phyloP scores from a whole-genome alignment of 805 yeast species.

The Metschnikowia lochheadii region DNA sequence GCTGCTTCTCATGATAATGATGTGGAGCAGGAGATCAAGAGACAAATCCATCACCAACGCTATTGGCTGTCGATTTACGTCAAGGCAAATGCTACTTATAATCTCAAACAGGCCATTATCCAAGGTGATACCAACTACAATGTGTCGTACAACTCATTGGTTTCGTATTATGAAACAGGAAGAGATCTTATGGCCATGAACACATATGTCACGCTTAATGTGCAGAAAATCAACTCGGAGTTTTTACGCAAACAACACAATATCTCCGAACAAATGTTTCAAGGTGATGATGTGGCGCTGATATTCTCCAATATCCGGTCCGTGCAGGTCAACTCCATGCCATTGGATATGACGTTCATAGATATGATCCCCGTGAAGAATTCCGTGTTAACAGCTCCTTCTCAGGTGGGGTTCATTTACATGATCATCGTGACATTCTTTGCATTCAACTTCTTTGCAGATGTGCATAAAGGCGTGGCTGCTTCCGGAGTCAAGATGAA shows the following conservation, averaged over 20 bases:
- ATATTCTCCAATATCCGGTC: constrained; percentile 14
- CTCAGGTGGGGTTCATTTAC: constrained; percentile 73
- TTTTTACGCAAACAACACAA: constrained; percentile 26
- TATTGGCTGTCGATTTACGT: constrained; percentile 66
- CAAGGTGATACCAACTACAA: constrained; percentile 28
- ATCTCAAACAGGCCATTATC: constrained; percentile 38
- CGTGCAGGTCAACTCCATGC: constrained; percentile 23
- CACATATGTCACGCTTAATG: constrained; percentile 38
- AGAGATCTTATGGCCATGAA: constrained; percentile 53
- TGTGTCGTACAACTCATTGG: constrained; percentile 28
- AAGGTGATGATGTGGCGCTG: constrained; percentile 13
- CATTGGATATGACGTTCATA: constrained; percentile 29
- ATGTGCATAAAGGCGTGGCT: constrained; percentile 49
- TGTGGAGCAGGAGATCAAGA: constrained; percentile 36
- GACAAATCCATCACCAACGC: constrained; percentile 48
- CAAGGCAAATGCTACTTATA: constrained; percentile 42
- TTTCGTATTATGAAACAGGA: constrained; percentile 56
- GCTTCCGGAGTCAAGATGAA: constrained; percentile 36
- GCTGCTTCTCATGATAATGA: constrained; percentile 25
- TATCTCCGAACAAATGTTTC: constrained; percentile 17
- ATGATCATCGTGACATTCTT: constrained; percentile 69
- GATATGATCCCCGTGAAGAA: constrained; percentile 52
- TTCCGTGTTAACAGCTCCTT: constrained; percentile 56
- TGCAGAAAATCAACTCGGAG: constrained; percentile 32
- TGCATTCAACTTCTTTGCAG: constrained; percentile 58